Evolutionary conservation across 768 basidiomycete genomes (phyloP).

Genomic region (Rhizopogon sp.): DNA sequence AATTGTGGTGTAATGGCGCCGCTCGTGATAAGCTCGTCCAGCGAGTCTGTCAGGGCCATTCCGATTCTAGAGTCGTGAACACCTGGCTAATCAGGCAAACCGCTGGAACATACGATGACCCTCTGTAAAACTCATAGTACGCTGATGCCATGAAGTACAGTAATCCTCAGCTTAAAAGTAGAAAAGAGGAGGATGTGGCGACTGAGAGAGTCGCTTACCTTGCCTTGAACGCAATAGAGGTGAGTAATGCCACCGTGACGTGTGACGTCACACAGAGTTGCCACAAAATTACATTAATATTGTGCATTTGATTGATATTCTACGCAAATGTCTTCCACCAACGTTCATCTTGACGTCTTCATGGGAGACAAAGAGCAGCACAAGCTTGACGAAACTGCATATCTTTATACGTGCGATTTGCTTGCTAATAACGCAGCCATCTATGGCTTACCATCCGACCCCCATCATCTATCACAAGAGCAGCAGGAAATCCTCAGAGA

Average conservation of each 20-base stretch:
- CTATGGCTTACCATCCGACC: constrained; percentile 37
- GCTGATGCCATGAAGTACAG: constrained; percentile 59
- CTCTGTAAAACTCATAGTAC: constrained; percentile 91
- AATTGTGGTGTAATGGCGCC: constrained; percentile 96
- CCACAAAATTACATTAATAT: constrained; percentile 3
- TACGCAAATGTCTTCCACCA: background rate
- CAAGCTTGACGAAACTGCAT: constrained; percentile 19
- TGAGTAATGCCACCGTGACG: constrained; percentile 11
- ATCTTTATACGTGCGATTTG: constrained; percentile 27
- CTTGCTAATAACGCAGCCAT: constrained; percentile 33
- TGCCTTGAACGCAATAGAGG: constrained; percentile 1
- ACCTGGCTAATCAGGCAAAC: background rate
- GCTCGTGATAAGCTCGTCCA: constrained; percentile 96
- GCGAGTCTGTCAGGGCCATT: constrained; percentile 94
- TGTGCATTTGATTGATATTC: background rate
- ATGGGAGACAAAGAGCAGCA: constrained; percentile 32
- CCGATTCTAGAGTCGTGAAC: constrained; percentile 66
- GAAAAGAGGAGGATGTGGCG: background rate
- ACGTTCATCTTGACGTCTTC: constrained; percentile 36
- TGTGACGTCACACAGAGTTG: constrained; percentile 16
- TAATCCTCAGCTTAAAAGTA: constrained; percentile 5
- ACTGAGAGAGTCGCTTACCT: constrained; percentile 1
- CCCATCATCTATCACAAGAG: constrained; percentile 36
- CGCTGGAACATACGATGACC: constrained; percentile 67
- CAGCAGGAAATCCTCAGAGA: constrained; percentile 42